phyloP scores from a whole-genome alignment of 2,329 filamentous ascomycete genomes.

The Knoxdaviesia proteae region DNA sequence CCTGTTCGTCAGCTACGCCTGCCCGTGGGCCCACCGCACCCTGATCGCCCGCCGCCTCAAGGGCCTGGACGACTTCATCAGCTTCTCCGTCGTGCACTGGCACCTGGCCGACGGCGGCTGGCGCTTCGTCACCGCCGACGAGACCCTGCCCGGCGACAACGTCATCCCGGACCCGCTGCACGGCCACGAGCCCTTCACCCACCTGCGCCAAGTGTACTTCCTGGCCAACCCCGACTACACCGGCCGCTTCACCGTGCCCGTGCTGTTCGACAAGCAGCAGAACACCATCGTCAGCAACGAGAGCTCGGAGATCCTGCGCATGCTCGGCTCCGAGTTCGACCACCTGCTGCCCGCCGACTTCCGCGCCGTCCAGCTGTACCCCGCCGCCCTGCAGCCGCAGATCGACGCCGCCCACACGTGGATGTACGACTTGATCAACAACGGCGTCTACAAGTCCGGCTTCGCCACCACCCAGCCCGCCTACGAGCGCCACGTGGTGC shows the following conservation, averaged over 20 bases:
- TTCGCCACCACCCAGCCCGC: slow-evolving; percentile 71
- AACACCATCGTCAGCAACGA: slow-evolving; percentile 77
- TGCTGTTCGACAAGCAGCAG: slow-evolving; percentile 60
- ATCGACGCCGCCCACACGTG: slow-evolving; percentile 67
- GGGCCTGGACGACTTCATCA: slow-evolving; percentile 70
- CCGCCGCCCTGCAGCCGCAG: slow-evolving; percentile 34
- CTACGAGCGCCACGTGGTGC: slow-evolving; percentile 52
- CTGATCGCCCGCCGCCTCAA: slow-evolving; percentile 81
- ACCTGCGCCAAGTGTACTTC: slow-evolving; percentile 68
- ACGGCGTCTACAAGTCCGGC: slow-evolving; percentile 55
- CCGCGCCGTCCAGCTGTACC: slow-evolving; percentile 45
- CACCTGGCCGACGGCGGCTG: slow-evolving; percentile 52
- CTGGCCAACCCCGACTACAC: slow-evolving; percentile 47
- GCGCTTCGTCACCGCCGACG: slow-evolving; percentile 54
- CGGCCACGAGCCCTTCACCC: slow-evolving; percentile 44
- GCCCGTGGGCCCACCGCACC: slow-evolving; percentile 80
- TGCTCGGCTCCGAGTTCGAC: slow-evolving; percentile 66
- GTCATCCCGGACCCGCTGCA: slow-evolving; percentile 48
- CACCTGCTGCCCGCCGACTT: slow-evolving; percentile 39
- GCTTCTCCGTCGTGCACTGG: slow-evolving; percentile 76
- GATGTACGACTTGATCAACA: slow-evolving; percentile 58
- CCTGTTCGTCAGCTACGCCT: slow-evolving; percentile 85
- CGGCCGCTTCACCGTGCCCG: slow-evolving; percentile 73
- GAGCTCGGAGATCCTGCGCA: slow-evolving; percentile 78
- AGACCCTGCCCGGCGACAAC: slow-evolving; percentile 33